Conservation (phyloP, 345 rosid species). For the Reutealis trisperma region DNA sequence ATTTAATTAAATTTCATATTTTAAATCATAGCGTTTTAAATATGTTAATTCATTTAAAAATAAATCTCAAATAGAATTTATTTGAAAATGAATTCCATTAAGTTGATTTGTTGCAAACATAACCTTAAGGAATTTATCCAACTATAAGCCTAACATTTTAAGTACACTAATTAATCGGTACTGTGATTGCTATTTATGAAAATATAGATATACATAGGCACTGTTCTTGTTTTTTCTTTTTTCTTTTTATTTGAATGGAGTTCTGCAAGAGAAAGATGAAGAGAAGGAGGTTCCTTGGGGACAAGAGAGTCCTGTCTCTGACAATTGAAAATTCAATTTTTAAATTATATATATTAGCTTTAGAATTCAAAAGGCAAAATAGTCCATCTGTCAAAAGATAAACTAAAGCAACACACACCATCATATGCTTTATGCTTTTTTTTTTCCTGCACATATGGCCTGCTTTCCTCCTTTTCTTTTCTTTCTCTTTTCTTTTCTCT, state of each 20-base stretch:
- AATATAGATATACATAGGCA: too few species aligned
- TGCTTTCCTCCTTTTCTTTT: background rate
- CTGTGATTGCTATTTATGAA: too few species aligned
- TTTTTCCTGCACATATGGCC: background rate
- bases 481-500: too few species aligned
- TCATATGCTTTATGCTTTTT: background rate
- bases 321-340: constrained; percentile 2
- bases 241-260: background rate
- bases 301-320: background rate
- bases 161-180: background rate
- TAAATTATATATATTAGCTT: background rate
- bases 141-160: too few species aligned
- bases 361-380: background rate
- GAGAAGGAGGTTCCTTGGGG: background rate
- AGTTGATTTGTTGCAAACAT: too few species aligned
- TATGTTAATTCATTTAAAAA: too few species aligned
- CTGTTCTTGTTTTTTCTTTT: background rate
- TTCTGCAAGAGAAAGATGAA: background rate
- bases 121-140: too few species aligned
- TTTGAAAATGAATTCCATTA: too few species aligned
- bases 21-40: too few species aligned
- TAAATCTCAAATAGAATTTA: too few species aligned
- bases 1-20: too few species aligned
- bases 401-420: background rate
- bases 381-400: background rate